These are phyloP conservation scores for Collybia nuda DNA, from an alignment of 768 basidiomycete genomes.

Conservation along the genomic window DNA sequence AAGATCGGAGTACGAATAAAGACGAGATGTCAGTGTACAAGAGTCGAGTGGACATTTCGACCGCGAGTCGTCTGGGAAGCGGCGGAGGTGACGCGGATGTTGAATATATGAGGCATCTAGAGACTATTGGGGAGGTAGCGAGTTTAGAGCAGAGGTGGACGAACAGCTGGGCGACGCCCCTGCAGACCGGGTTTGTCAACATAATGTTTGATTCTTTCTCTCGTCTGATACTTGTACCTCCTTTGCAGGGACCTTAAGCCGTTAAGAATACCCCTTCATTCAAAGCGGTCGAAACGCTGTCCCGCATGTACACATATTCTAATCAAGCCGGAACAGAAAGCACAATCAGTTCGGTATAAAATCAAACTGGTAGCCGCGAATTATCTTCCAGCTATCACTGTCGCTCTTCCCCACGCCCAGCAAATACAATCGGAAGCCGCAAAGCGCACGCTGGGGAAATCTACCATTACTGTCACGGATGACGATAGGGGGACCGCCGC, in stretches of 20 bases:
- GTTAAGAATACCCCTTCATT: conserved; percentile 86
- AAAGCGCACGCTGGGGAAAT: conserved; percentile 40
- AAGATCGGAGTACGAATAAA: conserved; percentile 66
- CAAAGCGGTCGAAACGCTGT: conserved; percentile 95
- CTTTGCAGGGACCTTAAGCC: conserved; percentile 75
- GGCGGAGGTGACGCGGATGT: conserved; percentile 69
- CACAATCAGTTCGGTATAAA: conserved; percentile 91
- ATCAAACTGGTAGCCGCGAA: conserved; percentile 96
- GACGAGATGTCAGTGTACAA: conserved; percentile 81
- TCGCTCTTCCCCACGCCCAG: conserved; percentile 62
- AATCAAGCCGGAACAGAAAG: conserved; percentile 97
- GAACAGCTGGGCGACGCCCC: conserved; percentile 72
- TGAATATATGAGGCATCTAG: conserved; percentile 66
- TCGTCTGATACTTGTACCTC: not conserved
- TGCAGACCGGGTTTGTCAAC: conserved; percentile 59
- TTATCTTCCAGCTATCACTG: conserved; percentile 86
- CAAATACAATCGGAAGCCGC: conserved; percentile 40
- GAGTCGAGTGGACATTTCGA: conserved; percentile 64
- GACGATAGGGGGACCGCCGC: conserved; percentile 34
- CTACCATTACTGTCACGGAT: conserved; percentile 37
- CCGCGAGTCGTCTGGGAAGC: conserved; percentile 50
- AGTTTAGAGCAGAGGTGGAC: conserved; percentile 79
- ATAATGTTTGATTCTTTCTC: not conserved
- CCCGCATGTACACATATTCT: conserved; percentile 92
- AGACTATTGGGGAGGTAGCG: conserved; percentile 62